phyloP scores from a whole-genome alignment of 768 basidiomycete species.

The Pulveroboletus sp. region DNA sequence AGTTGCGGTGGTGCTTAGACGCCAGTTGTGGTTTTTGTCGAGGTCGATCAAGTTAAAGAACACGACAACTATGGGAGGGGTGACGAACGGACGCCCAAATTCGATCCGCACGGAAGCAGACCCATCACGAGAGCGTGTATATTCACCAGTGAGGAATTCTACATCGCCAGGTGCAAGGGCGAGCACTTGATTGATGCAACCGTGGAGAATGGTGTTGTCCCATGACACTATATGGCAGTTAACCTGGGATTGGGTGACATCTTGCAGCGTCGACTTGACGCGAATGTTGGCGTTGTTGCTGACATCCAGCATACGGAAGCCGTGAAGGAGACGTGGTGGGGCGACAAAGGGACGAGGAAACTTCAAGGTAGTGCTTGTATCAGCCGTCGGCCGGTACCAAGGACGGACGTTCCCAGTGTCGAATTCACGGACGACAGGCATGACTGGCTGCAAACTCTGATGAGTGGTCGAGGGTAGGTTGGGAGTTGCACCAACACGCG shows the following conservation, averaged over 20 bases:
- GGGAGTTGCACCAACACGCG: too few species aligned
- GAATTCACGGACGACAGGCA: constrained; percentile 15
- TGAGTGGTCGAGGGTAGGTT: neutral
- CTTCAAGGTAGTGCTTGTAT: constrained; percentile 5
- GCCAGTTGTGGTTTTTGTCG: constrained; percentile 4
- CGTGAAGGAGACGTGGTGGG: constrained; percentile 17
- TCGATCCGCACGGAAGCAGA: constrained; percentile 3
- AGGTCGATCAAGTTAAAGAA: constrained; percentile 16
- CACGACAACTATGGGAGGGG: constrained; percentile 13
- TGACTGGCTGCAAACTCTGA: neutral
- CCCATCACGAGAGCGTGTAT: neutral
- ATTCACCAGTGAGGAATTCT: constrained; percentile 13
- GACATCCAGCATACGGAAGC: constrained; percentile 9
- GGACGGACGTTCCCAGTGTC: constrained; percentile 3
- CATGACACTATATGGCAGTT: constrained; percentile 9
- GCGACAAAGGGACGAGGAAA: constrained; percentile 14
- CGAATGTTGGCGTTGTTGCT: constrained; percentile 7
- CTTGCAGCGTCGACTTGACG: constrained; percentile 1
- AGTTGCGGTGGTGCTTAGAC: constrained; percentile 2
- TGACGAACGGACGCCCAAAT: constrained; percentile 13
- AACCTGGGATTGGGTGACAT: constrained; percentile 2
- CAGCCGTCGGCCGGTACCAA: neutral
- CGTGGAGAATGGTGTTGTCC: neutral
- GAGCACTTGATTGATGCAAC: neutral
- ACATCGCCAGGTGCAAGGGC: constrained; percentile 8